A percentile compares a stretch with the other conserved stretches of the same genome.
These are phyloP conservation scores for Phytophthora meadii DNA, from an alignment of 352 stramenopile genomes.

Conservation along the genomic window DNA sequence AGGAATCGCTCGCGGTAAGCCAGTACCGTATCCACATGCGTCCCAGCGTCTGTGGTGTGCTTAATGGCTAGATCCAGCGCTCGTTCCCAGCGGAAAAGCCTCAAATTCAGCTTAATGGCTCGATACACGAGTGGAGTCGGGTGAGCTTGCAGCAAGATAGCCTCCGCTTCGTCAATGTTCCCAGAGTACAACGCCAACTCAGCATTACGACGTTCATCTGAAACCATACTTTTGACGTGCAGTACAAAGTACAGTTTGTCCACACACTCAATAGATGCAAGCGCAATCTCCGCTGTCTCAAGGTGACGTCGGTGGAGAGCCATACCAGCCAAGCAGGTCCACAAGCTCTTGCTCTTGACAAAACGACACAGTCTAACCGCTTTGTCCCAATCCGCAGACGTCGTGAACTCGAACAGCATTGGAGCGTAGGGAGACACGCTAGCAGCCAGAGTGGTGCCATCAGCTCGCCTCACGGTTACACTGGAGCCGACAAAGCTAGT, in stretches of 20 bases:
- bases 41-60: constrained; percentile 84
- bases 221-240: constrained; percentile 87
- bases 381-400: constrained; percentile 89
- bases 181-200: constrained; percentile 88
- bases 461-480: constrained; percentile 87
- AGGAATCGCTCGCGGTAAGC: constrained; percentile 90
- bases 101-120: constrained; percentile 94
- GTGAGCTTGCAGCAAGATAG: constrained; percentile 91
- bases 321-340: constrained; percentile 92
- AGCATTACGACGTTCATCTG: constrained; percentile 87
- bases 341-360: constrained; percentile 90
- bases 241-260: constrained; percentile 95
- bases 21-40: constrained; percentile 91
- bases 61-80: constrained; percentile 91
- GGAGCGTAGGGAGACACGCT: constrained; percentile 82
- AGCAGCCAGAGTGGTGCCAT: constrained; percentile 86
- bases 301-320: constrained; percentile 89
- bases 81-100: constrained; percentile 89
- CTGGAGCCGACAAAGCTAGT: constrained; percentile 87
- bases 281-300: constrained; percentile 90
- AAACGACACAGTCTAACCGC: constrained; percentile 92
- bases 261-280: constrained; percentile 92
- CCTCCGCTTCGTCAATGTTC: constrained; percentile 92
- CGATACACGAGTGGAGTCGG: constrained; percentile 91
- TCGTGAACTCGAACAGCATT: constrained; percentile 91